Conservation (phyloP, 1,284 basidiomycete species). For the Schizophyllum commune region DNA sequence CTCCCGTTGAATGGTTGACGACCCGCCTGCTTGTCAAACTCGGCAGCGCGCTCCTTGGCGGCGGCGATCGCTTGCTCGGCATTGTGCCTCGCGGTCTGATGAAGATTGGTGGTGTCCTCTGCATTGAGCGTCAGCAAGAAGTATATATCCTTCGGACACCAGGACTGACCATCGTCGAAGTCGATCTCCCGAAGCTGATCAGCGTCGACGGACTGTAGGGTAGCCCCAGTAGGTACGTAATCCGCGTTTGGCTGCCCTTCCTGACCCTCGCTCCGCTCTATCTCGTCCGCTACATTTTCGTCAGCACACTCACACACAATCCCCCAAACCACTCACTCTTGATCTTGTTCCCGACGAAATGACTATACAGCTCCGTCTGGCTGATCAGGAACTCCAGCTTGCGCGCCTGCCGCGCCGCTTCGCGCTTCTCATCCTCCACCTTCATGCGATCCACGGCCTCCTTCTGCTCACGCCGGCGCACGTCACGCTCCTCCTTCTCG, state of each 20-base stretch:
- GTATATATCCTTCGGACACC: background rate
- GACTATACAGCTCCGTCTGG: conserved; percentile 98
- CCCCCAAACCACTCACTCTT: conserved; percentile 61
- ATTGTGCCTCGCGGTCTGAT: conserved; percentile 82
- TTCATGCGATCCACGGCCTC: conserved; percentile 87
- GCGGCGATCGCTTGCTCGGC: conserved; percentile 86
- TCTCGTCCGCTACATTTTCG: background rate
- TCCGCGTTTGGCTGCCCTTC: background rate
- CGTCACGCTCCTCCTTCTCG: conserved; percentile 91
- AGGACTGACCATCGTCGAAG: conserved; percentile 82
- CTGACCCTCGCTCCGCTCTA: background rate
- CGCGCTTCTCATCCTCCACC: conserved; percentile 94
- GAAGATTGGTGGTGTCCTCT: conserved; percentile 91
- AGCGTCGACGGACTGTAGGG: conserved; percentile 46
- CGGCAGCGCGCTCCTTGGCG: conserved; percentile 74
- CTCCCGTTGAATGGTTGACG: background rate
- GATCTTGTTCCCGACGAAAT: conserved; percentile 98
- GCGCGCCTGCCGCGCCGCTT: conserved; percentile 90
- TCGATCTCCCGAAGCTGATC: conserved; percentile 72
- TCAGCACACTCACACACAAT: background rate
- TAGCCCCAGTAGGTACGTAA: conserved; percentile 48
- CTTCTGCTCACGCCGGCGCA: conserved; percentile 91
- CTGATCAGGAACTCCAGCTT: conserved; percentile 99
- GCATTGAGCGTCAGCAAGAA: conserved; percentile 5
- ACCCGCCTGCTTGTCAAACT: conserved; percentile 77